These are phyloP conservation scores for Agrocybe pediades DNA, from an alignment of 768 basidiomycete genomes.

Conservation along the genomic window DNA sequence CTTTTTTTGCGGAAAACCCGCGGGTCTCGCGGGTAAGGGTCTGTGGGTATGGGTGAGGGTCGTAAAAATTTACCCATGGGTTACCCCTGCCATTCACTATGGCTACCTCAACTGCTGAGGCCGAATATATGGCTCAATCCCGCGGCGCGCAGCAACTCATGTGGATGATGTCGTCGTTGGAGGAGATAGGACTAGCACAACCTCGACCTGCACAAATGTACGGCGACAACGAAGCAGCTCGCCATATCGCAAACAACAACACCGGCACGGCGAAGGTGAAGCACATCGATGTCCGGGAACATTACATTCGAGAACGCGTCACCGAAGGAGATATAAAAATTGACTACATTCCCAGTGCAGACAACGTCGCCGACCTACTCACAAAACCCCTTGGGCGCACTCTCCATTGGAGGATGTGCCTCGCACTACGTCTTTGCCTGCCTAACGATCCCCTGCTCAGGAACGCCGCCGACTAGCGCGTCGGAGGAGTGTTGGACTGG, in stretches of 20 bases:
- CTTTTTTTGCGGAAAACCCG: too few relatives aligned
- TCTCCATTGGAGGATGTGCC: neutral
- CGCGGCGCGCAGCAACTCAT: conserved; percentile 29
- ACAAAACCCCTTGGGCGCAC: conserved; percentile 8
- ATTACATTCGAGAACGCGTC: conserved; percentile 8
- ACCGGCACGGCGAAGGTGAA: conserved; percentile 4
- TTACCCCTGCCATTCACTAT: too few relatives aligned
- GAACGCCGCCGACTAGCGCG: neutral
- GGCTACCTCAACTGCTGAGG: conserved; percentile 21
- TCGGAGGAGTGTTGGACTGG: conserved; percentile 5
- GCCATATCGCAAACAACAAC: conserved; percentile 1
- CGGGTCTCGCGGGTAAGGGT: too few relatives aligned
- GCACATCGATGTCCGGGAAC: conserved; percentile 10
- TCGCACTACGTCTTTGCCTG: neutral
- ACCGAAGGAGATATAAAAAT: neutral
- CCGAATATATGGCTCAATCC: conserved; percentile 31
- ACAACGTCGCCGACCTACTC: conserved; percentile 8
- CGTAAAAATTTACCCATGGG: too few relatives aligned
- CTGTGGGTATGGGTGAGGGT: too few relatives aligned
- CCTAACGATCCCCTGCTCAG: neutral
- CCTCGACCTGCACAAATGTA: conserved; percentile 18
- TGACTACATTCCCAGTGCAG: neutral
- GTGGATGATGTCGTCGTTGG: conserved; percentile 30
- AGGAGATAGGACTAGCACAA: conserved; percentile 22
- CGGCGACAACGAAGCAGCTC: conserved; percentile 25